Evolutionary conservation across 441 rosid species (phyloP), one percentile per base, ranked within the genome.

Genomic region (Adansonia gregorii): DNA sequence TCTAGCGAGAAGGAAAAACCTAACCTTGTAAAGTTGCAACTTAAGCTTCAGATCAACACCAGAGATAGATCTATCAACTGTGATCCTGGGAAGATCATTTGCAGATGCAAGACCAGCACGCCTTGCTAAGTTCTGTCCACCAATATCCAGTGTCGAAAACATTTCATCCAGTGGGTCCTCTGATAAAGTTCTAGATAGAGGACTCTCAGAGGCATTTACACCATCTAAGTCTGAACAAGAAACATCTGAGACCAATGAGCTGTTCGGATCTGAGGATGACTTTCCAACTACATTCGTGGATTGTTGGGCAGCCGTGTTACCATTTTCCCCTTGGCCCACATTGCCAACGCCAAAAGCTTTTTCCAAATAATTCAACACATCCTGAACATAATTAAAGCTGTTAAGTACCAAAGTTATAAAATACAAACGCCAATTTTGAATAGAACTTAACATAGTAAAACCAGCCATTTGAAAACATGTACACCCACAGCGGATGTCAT

Each of bases 21-120:
- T 90, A 73, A 97, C 97, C 90, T 88, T 94, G 89, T 93, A 92
- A 75, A 93, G 95, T 82, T 91, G 98, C 91, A 96, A 85, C 89
- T 89, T 92, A 31, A 94, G 95, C 94, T 92, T 97, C 85, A 94
- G 83, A 86, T 93, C 94, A 78, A 83, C 85, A 51, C 87, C 79
- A 71, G 90, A 84, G 82, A 88, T 69, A 12, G 93, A 83, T 82
- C 88, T 89, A 77, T 86, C 92, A 5, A 89, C 81, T 19, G 77
- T 51, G 81, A 87, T 80, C 86, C 92, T 92, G 6, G 89, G 84
- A 82, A 86, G 84, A 80, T 89, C 94, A 78, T 83, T 86, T 60
- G 87, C 73, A 24, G 91, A 86, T 80, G 90, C 83, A 79, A 88
- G 82, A 75, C 88, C 87, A 68, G 83, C 84, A 11, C 87, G 85